A percentile compares a stretch with the other conserved stretches of the same genome.
Evolutionary conservation across 129 eudicot species (phyloP).

Genomic region (Heracleum sosnowskyi): DNA sequence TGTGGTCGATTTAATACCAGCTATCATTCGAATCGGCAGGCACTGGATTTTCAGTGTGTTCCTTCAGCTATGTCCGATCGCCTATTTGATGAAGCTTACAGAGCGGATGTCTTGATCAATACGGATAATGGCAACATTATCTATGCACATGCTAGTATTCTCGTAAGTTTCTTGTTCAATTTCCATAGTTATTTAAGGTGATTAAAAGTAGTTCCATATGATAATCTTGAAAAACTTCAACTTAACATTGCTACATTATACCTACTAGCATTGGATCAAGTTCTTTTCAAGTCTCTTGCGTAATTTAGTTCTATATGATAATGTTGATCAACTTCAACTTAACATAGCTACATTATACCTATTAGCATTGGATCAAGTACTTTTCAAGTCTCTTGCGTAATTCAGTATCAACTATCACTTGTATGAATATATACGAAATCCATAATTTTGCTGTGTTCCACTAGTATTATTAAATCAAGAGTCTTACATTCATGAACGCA

Average conservation of each 20-base stretch:
- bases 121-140: slow-evolving; percentile 43
- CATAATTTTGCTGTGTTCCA: not conserved
- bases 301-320: not conserved
- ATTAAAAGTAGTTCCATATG: not conserved
- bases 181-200: not conserved
- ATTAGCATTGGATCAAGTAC: not conserved
- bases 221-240: not conserved
- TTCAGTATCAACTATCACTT: not conserved
- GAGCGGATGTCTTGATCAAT: slow-evolving; percentile 71
- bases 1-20: not conserved
- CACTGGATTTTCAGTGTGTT: not conserved
- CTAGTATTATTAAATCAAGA: not conserved
- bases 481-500: slow-evolving; percentile 5
- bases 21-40: not conserved
- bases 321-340: not conserved
- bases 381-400: not conserved
- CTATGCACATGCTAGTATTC: slow-evolving; percentile 18
- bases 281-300: not conserved
- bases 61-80: slow-evolving; percentile 25
- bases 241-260: not conserved
- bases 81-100: slow-evolving; percentile 75
- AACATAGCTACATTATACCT: not conserved
- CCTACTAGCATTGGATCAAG: not conserved
- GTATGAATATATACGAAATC: not conserved
- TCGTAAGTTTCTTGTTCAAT: slow-evolving; percentile 36